A percentile compares a stretch with the other conserved stretches of the same genome.
phyloP scores from a whole-genome alignment of 2,329 filamentous ascomycete genomes.

The Cercospora zeae-maydis region DNA sequence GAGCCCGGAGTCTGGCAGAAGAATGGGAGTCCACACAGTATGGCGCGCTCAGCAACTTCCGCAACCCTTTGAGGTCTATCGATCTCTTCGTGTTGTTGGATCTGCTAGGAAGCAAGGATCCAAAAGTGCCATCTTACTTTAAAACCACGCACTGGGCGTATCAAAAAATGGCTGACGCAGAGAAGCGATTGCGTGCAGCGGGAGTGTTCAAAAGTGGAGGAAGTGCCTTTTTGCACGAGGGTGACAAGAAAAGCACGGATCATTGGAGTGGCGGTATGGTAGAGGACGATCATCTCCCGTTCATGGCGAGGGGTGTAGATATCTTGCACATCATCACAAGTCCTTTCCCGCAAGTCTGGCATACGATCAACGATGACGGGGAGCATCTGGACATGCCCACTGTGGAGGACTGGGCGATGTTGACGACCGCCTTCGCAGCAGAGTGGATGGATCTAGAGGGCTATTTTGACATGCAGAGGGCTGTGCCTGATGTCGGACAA shows the following conservation, averaged over 20 bases:
- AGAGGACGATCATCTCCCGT: conserved; percentile 88
- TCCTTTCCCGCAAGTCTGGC: conserved; percentile 83
- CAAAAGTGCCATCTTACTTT: conserved; percentile 80
- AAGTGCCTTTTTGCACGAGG: conserved; percentile 62
- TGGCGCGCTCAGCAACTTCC: conserved; percentile 69
- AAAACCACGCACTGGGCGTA: conserved; percentile 93
- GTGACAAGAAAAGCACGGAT: conserved; percentile 49
- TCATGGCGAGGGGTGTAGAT: conserved; percentile 80
- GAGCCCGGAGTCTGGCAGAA: conserved; percentile 71
- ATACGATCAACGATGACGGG: conserved; percentile 76
- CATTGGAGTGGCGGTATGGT: conserved; percentile 51
- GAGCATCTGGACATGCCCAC: conserved; percentile 77
- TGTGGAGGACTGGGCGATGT: conserved; percentile 80
- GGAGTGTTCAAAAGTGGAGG: conserved; percentile 59
- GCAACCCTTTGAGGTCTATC: conserved; percentile 72
- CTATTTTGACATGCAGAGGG: conserved; percentile 39
- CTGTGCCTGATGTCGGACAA: conserved; percentile 5
- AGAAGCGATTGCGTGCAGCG: conserved; percentile 67
- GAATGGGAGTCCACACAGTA: conserved; percentile 72
- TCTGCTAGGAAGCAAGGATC: conserved; percentile 68
- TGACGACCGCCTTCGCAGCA: conserved; percentile 77
- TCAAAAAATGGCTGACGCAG: conserved; percentile 66
- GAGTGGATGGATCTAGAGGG: conserved; percentile 88
- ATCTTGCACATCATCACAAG: conserved; percentile 84
- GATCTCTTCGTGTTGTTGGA: conserved; percentile 89